Percentiles rank a stretch among this genome's conserved stretches.
These are phyloP conservation scores for Globisporangium spiculum DNA, from an alignment of 352 stramenopile species.

Conservation along the genomic window DNA sequence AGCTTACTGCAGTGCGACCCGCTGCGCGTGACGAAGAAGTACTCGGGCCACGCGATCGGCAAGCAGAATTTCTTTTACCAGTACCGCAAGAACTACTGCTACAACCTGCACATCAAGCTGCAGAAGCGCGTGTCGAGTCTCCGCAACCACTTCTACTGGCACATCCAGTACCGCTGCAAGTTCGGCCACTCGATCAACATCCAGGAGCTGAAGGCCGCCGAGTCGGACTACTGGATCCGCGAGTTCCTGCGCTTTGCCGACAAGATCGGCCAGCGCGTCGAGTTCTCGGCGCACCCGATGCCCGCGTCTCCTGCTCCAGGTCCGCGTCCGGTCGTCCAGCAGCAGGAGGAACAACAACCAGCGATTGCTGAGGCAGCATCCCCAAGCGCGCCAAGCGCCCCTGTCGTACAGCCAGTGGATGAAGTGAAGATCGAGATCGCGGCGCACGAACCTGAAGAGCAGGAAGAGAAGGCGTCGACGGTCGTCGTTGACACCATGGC, in stretches of 20 bases:
- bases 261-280: slow-evolving; percentile 57
- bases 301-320: slow-evolving; percentile 19
- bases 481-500: slow-evolving; percentile 15
- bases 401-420: background rate
- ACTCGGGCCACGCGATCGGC: slow-evolving; percentile 64
- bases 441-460: background rate
- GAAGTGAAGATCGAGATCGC: slow-evolving; percentile 8
- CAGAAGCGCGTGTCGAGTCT: slow-evolving; percentile 78
- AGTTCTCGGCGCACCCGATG: slow-evolving; percentile 25
- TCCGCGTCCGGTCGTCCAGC: slow-evolving; percentile 1
- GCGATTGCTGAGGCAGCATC: background rate
- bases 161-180: slow-evolving; percentile 74
- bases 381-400: background rate
- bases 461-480: background rate
- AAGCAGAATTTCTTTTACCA: slow-evolving; percentile 82
- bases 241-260: slow-evolving; percentile 68
- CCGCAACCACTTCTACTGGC: slow-evolving; percentile 83
- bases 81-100: slow-evolving; percentile 58
- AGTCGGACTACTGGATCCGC: slow-evolving; percentile 68
- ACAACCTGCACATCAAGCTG: slow-evolving; percentile 74
- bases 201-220: slow-evolving; percentile 59
- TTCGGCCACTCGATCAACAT: slow-evolving; percentile 57
- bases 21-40: slow-evolving; percentile 83
- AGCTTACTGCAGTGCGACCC: slow-evolving; percentile 77
- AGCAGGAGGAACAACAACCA: background rate